Percentiles rank a stretch among this genome's conserved stretches.
phyloP scores from a whole-genome alignment of 306 rosid genomes.

The Glycine soja region DNA sequence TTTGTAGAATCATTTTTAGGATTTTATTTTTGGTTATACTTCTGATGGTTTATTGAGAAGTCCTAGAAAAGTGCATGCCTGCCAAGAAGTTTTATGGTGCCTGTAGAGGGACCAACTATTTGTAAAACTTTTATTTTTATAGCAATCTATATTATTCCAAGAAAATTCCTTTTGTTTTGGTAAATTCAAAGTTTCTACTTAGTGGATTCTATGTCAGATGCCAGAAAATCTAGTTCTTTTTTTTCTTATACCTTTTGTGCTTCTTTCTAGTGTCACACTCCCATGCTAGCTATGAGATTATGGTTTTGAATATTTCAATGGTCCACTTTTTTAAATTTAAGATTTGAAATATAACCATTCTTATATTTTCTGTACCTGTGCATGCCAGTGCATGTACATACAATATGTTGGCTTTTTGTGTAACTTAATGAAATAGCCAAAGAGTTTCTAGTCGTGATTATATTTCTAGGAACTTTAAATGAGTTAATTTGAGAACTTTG shows the following conservation, averaged over 20 bases:
- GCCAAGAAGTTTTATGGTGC: conserved; percentile 15
- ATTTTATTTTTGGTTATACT: conserved; percentile 25
- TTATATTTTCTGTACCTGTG: conserved; percentile 30
- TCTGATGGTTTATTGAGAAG: conserved; percentile 5
- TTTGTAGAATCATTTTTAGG: conserved; percentile 1
- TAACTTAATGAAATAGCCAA: conserved; percentile 16
- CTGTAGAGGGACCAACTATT: background rate
- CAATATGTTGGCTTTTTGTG: background rate
- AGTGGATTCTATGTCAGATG: conserved; percentile 30
- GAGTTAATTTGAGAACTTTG: background rate
- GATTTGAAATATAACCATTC: background rate
- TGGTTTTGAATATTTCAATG: conserved; percentile 22
- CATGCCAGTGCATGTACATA: conserved; percentile 21
- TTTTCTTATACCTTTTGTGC: background rate
- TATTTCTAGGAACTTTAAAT: conserved; percentile 20
- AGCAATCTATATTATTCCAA: background rate
- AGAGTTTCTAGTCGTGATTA: conserved; percentile 6
- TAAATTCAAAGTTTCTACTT: conserved; percentile 14
- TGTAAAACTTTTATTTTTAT: background rate
- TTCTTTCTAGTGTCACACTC: background rate
- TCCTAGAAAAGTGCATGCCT: conserved; percentile 28
- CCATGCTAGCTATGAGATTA: conserved; percentile 12
- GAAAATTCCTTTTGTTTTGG: background rate
- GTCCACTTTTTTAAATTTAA: conserved; percentile 6
- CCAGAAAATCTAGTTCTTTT: conserved; percentile 1